A percentile compares a stretch with the other conserved stretches of the same genome.
Evolutionary conservation across 805 yeast species (phyloP).

Genomic region (Kazachstania taianensis): DNA sequence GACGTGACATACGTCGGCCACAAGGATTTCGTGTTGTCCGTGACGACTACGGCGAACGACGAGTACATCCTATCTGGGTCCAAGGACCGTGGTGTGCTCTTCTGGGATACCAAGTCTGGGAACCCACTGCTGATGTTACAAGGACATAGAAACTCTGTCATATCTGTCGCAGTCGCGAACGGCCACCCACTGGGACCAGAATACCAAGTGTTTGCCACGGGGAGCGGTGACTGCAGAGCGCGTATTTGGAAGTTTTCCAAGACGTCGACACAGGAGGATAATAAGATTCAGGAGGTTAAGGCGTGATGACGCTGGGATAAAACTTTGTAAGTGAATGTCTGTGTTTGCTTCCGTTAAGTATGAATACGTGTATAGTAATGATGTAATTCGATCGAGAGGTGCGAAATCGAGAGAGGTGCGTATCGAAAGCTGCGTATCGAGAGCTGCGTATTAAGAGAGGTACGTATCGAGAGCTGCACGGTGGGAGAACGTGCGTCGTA

Average conservation of each 20-base stretch:
- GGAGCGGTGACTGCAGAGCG: constrained; percentile 95
- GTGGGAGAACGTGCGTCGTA: no score
- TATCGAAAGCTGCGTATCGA: no score
- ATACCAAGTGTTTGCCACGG: constrained; percentile 87
- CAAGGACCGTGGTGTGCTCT: constrained; percentile 92
- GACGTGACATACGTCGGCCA: constrained; percentile 93
- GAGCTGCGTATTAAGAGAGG: no score
- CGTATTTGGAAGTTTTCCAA: constrained; percentile 86
- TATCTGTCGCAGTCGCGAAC: constrained; percentile 86
- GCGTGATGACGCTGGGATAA: no score
- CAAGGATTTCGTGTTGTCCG: constrained; percentile 89
- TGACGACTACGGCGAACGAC: constrained; percentile 88
- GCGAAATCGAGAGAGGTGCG: no score
- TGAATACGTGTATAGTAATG: no score
- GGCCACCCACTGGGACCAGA: constrained; percentile 47
- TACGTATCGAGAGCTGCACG: no score
- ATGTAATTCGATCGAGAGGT: no score
- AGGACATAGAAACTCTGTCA: constrained; percentile 94
- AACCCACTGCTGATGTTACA: constrained; percentile 91
- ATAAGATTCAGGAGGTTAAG: no score
- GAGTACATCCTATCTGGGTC: constrained; percentile 89
- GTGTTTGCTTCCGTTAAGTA: no score
- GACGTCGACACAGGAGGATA: no score
- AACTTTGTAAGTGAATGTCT: no score
- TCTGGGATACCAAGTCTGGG: constrained; percentile 91